Base-by-base conservation (phyloP, 1,284 basidiomycete genomes). In the Microbotryum scabiosae region DNA sequence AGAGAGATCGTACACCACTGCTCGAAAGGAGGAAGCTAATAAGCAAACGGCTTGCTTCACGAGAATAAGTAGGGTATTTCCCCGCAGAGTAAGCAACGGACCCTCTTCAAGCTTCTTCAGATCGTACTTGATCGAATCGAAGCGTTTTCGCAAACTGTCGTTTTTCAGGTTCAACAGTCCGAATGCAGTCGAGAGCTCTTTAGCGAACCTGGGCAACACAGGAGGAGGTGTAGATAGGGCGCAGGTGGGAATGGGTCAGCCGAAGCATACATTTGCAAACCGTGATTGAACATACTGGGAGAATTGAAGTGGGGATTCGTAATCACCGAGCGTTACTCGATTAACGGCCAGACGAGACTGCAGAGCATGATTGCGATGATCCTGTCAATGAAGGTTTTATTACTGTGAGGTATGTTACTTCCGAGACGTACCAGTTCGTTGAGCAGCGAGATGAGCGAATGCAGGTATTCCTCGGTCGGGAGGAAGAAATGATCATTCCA, bases 101-200 rank as follows among this genome's bases (percentile, higher is more conserved):
- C 88, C 88, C 83, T 90, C 89, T 77, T 91, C 88, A 25, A 90
- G 86, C 70, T 88, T 88, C 76, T 90, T 90, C 68, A 91, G 82
- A 72, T 90, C 88, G 69, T 90, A 91, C 72, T 64, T 65, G 57
- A 70, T 63, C 18, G 57, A 52, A 61, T 75, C 88, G 70, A 88
- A 91, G 56, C 88, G 77, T 62, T 87, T 82, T 12, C 88, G 83
- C 5, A 91, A 77, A 0, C 78, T 74, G 71, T 90, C 88, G 65
- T 91, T 91, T 72, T 90, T 91, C n/a, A 91, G 78, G 71, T 90
- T 91, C n/a, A 91, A 78, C 85, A 89, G 84, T 0, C 87, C 83
- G 71, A 91, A 91, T 3, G 88, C 88, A 20, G 83, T 79, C 68
- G 88, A 88, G 1, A 91, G 61, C 61, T 90, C 86, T 72, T 90